Base-by-base conservation (phyloP, 768 basidiomycete genomes). In the Auricularia sp. region DNA sequence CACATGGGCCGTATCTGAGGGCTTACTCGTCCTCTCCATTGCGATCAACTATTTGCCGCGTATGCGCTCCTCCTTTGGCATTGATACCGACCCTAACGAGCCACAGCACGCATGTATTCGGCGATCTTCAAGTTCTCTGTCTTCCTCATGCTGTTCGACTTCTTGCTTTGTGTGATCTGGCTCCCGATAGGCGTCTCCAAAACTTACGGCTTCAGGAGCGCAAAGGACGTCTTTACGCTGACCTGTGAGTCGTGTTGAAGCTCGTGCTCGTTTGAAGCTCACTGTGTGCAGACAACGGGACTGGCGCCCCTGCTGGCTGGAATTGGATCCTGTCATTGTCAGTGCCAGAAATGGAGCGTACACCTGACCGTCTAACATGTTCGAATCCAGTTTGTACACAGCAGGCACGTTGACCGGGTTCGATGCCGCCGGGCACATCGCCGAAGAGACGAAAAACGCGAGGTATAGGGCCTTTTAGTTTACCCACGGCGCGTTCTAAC, bases 311-410 rank as follows among this genome's bases (percentile, higher is more conserved):
- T 24, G 78, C 88, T 8, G 91, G 83, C 3, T 95, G 93, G 94
- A 95, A 94, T 70, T 96, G 91, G 91, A 82, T 92, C 16, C 75
- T 97, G 45, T 92, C 88, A 3, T 92, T 92, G 91, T 92, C 69
- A 62, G 83, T 75, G 3, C 34, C 74, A 29, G 61, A 24, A 56
- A 21, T 58, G 44, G 10, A 42, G 13, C 7, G 21, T 65, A 14
- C 51, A 39, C 37, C 33, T 63, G 62, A 56, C 39, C 13, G 14
- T 21, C 24, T 36, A n/a, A 54, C 24, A 3, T 29, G 3, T 5
- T 51, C 16, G 21, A 51, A 5, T 29, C 11, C 64, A 91, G 89
- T 79, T 79, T 95, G 24, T 94, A 92, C 75, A 89, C 92, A 1
- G 86, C 92, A 0, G 91, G 93, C 11, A 92, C 89, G 0, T 77